Conservation (phyloP, 108 stramenopile genomes). For the Pseudonitzschia multistriata region DNA sequence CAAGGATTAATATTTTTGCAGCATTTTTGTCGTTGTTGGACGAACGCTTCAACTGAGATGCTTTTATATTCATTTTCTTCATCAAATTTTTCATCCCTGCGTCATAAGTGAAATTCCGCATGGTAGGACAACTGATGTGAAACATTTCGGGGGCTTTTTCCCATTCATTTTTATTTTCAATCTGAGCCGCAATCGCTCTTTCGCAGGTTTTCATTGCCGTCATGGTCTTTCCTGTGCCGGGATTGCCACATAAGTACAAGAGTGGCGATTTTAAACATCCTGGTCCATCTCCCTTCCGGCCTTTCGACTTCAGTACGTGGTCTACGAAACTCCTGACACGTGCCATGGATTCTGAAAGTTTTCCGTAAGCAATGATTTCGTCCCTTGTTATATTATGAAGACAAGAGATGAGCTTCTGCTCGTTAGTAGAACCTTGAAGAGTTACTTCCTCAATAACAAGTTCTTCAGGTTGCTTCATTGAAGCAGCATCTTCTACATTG, state of each 20-base stretch:
- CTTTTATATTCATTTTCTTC: constrained; percentile 8
- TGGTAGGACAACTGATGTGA: constrained; percentile 19
- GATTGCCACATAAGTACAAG: constrained; percentile 69
- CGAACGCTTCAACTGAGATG: not conserved
- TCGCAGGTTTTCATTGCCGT: constrained; percentile 4
- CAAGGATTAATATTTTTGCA: constrained; percentile 55
- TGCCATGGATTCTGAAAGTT: constrained; percentile 1
- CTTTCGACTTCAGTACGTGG: constrained; percentile 23
- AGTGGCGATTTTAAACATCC: constrained; percentile 18
- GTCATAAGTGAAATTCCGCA: constrained; percentile 16
- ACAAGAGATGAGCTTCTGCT: constrained; percentile 29
- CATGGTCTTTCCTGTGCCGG: constrained; percentile 72
- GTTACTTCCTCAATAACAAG: constrained; percentile 11
- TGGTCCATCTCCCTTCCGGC: not conserved
- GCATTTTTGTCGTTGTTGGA: constrained; percentile 8
- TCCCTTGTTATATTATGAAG: constrained; percentile 18
- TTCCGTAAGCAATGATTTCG: constrained; percentile 3
- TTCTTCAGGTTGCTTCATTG: not conserved
- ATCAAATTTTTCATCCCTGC: constrained; percentile 10
- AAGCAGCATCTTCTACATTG: no score
- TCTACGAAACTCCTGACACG: constrained; percentile 22
- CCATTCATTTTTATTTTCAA: not conserved
- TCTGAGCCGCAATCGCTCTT: not conserved
- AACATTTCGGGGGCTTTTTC: constrained; percentile 20
- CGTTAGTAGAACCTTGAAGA: constrained; percentile 9